phyloP scores from a whole-genome alignment of 2,329 filamentous ascomycete species.

The Pseudogymnoascus sp. region DNA sequence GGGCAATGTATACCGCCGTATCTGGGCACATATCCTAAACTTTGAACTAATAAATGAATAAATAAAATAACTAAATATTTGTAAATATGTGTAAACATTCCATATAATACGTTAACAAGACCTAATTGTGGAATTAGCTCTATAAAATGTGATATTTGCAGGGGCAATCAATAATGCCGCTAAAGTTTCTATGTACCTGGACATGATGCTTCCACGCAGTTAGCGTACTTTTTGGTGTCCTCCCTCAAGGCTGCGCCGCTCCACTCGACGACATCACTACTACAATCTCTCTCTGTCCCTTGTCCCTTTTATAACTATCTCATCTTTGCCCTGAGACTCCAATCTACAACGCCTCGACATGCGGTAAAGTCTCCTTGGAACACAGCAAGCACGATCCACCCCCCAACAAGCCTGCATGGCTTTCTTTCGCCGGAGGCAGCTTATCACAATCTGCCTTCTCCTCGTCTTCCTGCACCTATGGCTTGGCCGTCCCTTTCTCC shows the following conservation, averaged over 20 bases:
- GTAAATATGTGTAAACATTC: neutral
- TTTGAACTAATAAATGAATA: neutral
- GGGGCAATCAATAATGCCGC: neutral
- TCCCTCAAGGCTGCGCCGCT: neutral
- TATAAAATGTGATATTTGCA: neutral
- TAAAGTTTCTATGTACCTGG: neutral
- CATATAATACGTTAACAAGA: neutral
- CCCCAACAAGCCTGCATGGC: neutral
- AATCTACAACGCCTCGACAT: neutral
- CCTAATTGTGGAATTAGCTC: neutral
- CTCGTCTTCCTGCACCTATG: constrained; percentile 1
- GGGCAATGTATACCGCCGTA: too few species aligned
- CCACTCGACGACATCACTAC: neutral
- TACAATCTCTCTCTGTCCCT: neutral
- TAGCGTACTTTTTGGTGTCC: neutral
- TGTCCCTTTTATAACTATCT: neutral
- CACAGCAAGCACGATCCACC: neutral
- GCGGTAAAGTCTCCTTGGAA: neutral
- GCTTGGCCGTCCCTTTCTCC: neutral
- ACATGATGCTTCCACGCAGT: neutral
- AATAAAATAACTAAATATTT: too few species aligned
- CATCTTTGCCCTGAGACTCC: neutral
- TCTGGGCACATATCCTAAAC: neutral
- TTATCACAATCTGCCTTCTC: neutral
- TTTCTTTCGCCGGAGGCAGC: neutral